Evolutionary conservation across 1,139 yeast species (phyloP), one percentile per base, ranked within the genome.

Genomic region (Meyerozyma smithsonii): DNA sequence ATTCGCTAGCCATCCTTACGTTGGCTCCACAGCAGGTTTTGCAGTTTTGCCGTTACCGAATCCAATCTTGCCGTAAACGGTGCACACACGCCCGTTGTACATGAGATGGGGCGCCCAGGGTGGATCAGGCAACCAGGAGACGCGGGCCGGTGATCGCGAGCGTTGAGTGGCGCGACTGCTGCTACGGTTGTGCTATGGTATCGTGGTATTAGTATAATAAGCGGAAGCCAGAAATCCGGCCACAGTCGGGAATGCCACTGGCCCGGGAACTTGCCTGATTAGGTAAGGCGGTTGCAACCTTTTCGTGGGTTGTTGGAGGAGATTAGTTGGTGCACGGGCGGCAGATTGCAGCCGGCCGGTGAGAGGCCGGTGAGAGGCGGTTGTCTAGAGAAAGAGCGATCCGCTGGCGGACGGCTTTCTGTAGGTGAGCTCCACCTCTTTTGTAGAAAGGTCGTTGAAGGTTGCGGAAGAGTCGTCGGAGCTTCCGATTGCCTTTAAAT

Each of bases 321-420:
- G n/a, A 23, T 23, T 23, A 12, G n/a, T 23, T 23, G 12, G 25
- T 12, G 25, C 25, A 23, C 25, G 8, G 24, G 24, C 8, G 6
- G 24, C 24, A 20, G 8, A 6, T 8, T 20, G 24, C 24, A 7
- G 24, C 24, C 8, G 24, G 8, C 8, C 24, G 8, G 8, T 20
- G 24, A 20, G 6, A 7, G 8, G 24, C 24, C 8, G 24, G 24
- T 7, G 8, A 20, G 8, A 7, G 24, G 8, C 8, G 24, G 10
- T 8, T 7, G 11, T 10, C 37, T 41, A 49, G 14, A 47, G 30
- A 36, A 51, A 51, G 1, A 50, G 44, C 7, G 53, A 48, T 11
- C 54, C 52, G 12, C 54, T 54, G 8, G 48, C 46, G 3, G 55
- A 50, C 18, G 47, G 42, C 18, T 46, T 44, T 17, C 53, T 43